Evolutionary conservation across 1,284 basidiomycete species (phyloP).

Genomic region (Ganoderma lucidum): DNA sequence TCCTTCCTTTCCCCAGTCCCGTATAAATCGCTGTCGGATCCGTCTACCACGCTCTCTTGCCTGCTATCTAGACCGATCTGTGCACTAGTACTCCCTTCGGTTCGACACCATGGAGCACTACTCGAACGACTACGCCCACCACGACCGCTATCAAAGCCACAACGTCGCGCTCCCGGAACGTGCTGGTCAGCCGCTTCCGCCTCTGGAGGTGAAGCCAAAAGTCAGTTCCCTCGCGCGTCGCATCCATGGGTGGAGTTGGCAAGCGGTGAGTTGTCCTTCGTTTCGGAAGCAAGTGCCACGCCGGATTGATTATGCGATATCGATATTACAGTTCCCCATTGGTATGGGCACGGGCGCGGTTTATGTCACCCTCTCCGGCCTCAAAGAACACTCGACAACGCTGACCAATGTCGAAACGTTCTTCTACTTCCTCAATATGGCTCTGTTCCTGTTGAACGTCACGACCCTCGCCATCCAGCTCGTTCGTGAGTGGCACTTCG

Average conservation of each 20-base stretch:
- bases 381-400: conserved; percentile 45
- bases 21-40: conserved; percentile 14
- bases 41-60: background rate
- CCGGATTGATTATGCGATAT: background rate
- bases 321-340: conserved; percentile 50
- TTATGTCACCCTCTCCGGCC: conserved; percentile 53
- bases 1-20: conserved; percentile 13
- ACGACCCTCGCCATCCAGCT: conserved; percentile 52
- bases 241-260: conserved; percentile 60
- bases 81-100: background rate
- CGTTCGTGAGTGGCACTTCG: conserved; percentile 42
- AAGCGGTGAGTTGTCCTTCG: conserved; percentile 44
- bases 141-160: conserved; percentile 17
- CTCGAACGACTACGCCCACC: background rate
- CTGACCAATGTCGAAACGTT: conserved; percentile 49
- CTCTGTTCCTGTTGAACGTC: conserved; percentile 52
- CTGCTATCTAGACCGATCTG: background rate
- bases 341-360: conserved; percentile 61
- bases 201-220: conserved; percentile 9
- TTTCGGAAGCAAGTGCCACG: background rate
- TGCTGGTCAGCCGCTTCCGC: conserved; percentile 14
- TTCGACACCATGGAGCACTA: conserved; percentile 2
- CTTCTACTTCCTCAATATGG: conserved; percentile 57
- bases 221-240: conserved; percentile 45
- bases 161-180: conserved; percentile 23